A percentile compares a stretch with the other conserved stretches of the same genome.
These are phyloP conservation scores for Tetrastigma voinierianum DNA, from an alignment of 164 flowering plant genomes.

Conservation along the genomic window DNA sequence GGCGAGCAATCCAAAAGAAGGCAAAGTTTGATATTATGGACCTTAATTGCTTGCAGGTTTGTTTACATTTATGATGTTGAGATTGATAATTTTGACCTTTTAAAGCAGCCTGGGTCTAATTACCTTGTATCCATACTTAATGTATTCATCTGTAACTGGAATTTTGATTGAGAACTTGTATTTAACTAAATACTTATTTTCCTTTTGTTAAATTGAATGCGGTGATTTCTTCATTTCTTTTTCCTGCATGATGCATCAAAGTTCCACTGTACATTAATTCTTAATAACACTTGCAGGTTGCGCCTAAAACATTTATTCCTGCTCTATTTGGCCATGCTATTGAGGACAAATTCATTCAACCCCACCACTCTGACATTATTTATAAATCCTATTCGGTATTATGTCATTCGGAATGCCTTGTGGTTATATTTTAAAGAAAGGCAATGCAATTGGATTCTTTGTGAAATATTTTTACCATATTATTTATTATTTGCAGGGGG, in stretches of 20 bases:
- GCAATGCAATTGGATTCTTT: not conserved
- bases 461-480: not conserved
- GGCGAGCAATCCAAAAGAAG: slow-evolving; percentile 79
- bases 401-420: not conserved
- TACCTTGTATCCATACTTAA: not conserved
- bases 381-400: slow-evolving; percentile 76
- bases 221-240: not conserved
- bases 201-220: not conserved
- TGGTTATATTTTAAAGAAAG: not conserved
- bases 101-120: not conserved
- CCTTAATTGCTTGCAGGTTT: slow-evolving; percentile 77
- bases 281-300: slow-evolving; percentile 47
- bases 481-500: slow-evolving; percentile 58
- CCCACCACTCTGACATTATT: slow-evolving; percentile 86
- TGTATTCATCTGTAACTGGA: not conserved
- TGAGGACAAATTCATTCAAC: slow-evolving; percentile 78
- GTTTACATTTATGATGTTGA: slow-evolving; percentile 12
- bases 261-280: not conserved
- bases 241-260: not conserved
- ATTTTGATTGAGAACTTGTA: not conserved
- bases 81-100: not conserved
- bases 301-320: slow-evolving; percentile 82
- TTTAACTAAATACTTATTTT: not conserved
- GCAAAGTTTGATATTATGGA: slow-evolving; percentile 91
- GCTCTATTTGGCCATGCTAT: slow-evolving; percentile 90